Conservation (phyloP, 192 early-diverging fungal genomes). For the Chytriomyces hyalinus region DNA sequence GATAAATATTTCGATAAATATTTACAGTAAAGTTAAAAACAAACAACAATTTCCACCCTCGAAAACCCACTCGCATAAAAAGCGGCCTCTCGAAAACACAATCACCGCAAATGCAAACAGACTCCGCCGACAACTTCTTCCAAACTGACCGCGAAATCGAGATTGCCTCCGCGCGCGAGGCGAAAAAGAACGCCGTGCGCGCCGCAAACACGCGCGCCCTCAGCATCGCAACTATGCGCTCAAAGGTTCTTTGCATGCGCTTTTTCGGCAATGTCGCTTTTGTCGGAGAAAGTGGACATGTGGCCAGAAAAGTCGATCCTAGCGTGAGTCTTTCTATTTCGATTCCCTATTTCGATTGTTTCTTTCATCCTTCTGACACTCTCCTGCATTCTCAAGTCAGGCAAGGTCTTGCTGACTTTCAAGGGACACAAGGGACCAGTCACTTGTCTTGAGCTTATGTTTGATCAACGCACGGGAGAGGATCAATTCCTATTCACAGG, state of each 20-base stretch:
- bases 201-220: constrained; percentile 53
- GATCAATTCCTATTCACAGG: constrained; percentile 74
- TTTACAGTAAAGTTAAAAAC: no score
- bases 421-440: constrained; percentile 64
- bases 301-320: constrained; percentile 70
- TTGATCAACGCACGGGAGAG: constrained; percentile 12
- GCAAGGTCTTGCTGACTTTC: constrained; percentile 40
- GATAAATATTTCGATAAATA: no score
- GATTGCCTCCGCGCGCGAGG: constrained; percentile 52
- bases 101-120: constrained; percentile 18
- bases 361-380: background rate
- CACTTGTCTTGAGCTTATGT: constrained; percentile 50
- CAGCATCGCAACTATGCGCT: constrained; percentile 47
- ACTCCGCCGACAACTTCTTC: constrained; percentile 71
- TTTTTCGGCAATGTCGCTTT: constrained; percentile 47
- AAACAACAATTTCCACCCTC: no score
- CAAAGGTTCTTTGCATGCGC: constrained; percentile 8
- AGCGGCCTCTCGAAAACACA: background rate
- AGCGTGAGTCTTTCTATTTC: constrained; percentile 46
- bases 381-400: constrained; percentile 42
- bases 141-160: constrained; percentile 74
- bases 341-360: background rate
- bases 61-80: background rate
- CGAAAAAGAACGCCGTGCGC: constrained; percentile 54
- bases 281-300: constrained; percentile 75